Percentiles rank a stretch among this genome's conserved stretches.
phyloP scores from a whole-genome alignment of 176 grass and related monocot genomes.

The Carex myosuroides region DNA sequence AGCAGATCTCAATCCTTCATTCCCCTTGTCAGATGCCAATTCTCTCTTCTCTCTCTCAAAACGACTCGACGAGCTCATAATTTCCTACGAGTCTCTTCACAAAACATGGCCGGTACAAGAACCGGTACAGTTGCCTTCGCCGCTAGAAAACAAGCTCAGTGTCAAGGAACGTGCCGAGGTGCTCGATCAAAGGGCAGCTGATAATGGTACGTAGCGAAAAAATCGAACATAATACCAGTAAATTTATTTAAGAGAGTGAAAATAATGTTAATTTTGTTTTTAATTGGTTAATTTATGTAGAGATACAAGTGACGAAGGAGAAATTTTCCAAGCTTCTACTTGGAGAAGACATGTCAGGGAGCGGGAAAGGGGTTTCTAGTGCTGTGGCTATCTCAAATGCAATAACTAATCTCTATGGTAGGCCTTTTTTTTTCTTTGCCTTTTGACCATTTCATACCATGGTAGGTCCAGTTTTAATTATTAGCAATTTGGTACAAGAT shows the following conservation, averaged over 20 bases:
- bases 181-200: conserved; percentile 30
- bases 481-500: neutral
- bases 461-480: neutral
- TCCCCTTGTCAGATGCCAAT: neutral
- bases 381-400: conserved; percentile 84
- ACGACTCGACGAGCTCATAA: conserved; percentile 52
- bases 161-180: conserved; percentile 21
- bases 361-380: conserved; percentile 72
- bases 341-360: conserved; percentile 93
- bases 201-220: conserved; percentile 32
- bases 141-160: conserved; percentile 46
- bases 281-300: conserved; percentile 33
- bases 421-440: neutral
- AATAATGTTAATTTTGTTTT: neutral
- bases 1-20: conserved; percentile 33
- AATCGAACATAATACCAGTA: neutral
- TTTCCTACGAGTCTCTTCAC: conserved; percentile 45
- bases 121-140: conserved; percentile 16
- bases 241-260: neutral
- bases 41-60: conserved; percentile 43
- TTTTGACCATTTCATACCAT: neutral
- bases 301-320: conserved; percentile 67
- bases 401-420: conserved; percentile 94
- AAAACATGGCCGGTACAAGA: conserved; percentile 43
- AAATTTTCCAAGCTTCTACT: conserved; percentile 86